A percentile compares a stretch with the other conserved stretches of the same genome.
phyloP scores from a whole-genome alignment of 305 asterid genomes.

The Petunia hybrid region DNA sequence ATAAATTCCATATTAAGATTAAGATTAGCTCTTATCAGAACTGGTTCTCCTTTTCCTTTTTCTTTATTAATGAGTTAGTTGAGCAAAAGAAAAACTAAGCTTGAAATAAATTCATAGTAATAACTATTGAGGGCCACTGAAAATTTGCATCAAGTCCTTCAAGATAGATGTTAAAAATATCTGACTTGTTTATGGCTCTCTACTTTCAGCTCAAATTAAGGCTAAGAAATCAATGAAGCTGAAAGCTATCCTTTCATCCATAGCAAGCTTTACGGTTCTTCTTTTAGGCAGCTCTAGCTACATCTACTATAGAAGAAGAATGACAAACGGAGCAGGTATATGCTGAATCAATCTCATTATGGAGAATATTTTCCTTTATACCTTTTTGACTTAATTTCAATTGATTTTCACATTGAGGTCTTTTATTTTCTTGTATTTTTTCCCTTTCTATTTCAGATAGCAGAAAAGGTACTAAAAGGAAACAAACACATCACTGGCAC shows the following conservation, averaged over 20 bases:
- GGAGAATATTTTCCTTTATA: neutral
- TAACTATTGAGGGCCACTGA: neutral
- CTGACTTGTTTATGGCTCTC: neutral
- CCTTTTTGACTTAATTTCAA: no score
- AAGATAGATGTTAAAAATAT: neutral
- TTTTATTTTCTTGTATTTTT: no score
- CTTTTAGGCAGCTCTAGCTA: conserved; percentile 33
- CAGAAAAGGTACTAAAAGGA: conserved; percentile 27
- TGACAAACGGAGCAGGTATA: conserved; percentile 31
- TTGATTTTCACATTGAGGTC: neutral
- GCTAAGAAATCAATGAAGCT: neutral
- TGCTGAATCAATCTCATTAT: neutral
- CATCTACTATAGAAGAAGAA: conserved; percentile 30
- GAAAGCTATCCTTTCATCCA: no score
- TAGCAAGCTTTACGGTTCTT: conserved; percentile 29
- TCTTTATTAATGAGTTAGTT: neutral
- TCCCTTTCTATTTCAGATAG: conserved; percentile 26
- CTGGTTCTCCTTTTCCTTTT: neutral
- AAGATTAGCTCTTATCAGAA: no score
- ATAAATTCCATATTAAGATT: no score
- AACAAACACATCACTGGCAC: conserved; percentile 19
- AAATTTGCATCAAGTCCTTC: neutral
- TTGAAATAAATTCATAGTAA: neutral
- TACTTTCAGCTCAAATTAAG: neutral
- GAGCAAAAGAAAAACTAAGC: neutral